Conservation (phyloP, 2,329 filamentous ascomycete species). For the Tolypocladium guangdongense region DNA sequence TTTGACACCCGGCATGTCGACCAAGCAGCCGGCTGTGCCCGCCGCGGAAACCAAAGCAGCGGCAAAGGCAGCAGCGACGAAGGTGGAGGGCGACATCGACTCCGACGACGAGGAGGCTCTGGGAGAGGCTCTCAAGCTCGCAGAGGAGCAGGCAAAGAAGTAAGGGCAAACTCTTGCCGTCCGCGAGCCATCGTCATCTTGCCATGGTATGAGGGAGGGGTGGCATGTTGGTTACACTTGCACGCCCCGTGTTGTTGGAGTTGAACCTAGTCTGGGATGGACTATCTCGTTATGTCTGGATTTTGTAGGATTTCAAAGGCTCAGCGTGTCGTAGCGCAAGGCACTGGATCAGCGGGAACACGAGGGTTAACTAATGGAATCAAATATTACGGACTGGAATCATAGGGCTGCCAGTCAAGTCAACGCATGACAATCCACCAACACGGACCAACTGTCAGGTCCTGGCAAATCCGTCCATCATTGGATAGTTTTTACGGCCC, state of each 20-base stretch:
- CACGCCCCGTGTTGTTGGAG: not conserved
- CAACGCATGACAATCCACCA: not conserved
- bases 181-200: not conserved
- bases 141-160: slow-evolving; percentile 16
- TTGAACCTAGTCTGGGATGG: not conserved
- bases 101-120: slow-evolving; percentile 26
- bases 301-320: not conserved
- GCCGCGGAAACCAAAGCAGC: slow-evolving; percentile 12
- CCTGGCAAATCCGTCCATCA: not conserved
- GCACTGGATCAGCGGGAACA: not conserved
- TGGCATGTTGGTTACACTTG: not conserved
- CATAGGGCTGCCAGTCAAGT: too few species aligned
- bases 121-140: slow-evolving; percentile 22
- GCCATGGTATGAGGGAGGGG: not conserved
- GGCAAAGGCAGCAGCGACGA: slow-evolving; percentile 4
- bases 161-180: slow-evolving; percentile 1
- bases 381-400: not conserved
- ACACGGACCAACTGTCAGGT: not conserved
- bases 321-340: not conserved
- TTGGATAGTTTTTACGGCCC: not conserved
- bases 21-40: slow-evolving; percentile 14
- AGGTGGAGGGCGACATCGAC: slow-evolving; percentile 17
- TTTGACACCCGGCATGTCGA: slow-evolving; percentile 28
- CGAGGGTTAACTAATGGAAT: not conserved
- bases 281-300: not conserved